phyloP scores from a whole-genome alignment of 2,329 filamentous ascomycete species.

The Paecilomyces variotii region DNA sequence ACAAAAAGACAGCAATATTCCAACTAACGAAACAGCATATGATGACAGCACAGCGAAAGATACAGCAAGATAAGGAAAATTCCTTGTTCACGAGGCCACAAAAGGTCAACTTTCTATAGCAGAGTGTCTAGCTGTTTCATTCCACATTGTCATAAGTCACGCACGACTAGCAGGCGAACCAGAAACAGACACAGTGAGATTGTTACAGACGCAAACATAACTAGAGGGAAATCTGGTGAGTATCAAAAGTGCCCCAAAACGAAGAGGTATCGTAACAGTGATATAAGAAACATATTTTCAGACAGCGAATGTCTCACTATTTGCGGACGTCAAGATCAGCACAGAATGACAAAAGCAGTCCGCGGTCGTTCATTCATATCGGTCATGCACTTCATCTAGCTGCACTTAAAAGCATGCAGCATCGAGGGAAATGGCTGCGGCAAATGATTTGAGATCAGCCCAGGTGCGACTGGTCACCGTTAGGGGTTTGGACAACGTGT shows the following conservation, averaged over 20 bases:
- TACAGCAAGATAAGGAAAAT: not conserved
- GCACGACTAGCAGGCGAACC: not conserved
- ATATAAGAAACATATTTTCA: not conserved
- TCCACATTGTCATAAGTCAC: not conserved
- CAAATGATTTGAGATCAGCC: not conserved
- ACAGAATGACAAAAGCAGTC: not conserved
- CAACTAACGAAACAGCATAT: not conserved
- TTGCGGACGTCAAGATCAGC: not conserved
- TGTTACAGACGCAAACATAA: not conserved
- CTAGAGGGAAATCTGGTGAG: not conserved
- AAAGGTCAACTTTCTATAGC: not conserved
- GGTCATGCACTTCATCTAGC: not conserved
- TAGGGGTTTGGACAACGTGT: conserved; percentile 7
- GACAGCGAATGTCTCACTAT: not conserved
- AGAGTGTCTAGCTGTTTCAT: not conserved
- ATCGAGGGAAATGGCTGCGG: not conserved
- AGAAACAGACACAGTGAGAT: not conserved
- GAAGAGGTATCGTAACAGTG: not conserved
- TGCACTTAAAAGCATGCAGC: not conserved
- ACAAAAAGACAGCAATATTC: not conserved
- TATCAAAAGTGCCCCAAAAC: not conserved
- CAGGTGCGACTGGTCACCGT: not conserved
- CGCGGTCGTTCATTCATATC: not conserved
- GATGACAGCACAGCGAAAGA: not conserved
- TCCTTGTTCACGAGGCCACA: not conserved